A percentile compares a stretch with the other conserved stretches of the same genome.
These are phyloP conservation scores for Eragrostis curvula DNA, from an alignment of 176 grass and related monocot species.

Conservation along the genomic window DNA sequence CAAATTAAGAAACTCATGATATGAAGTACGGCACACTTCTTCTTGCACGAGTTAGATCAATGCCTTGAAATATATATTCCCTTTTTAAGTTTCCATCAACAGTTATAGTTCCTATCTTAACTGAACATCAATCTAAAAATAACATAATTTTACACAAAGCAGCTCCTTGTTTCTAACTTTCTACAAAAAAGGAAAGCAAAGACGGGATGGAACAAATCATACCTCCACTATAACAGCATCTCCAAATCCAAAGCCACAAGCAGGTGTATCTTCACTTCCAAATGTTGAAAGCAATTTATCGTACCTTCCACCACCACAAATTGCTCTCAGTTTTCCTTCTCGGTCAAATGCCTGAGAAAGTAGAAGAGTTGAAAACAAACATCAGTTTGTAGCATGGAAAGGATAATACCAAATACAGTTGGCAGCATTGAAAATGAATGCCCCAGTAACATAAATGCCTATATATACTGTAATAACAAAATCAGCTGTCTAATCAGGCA, in stretches of 20 bases:
- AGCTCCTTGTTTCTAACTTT: not conserved
- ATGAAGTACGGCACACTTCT: not conserved
- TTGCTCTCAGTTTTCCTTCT: slow-evolving; percentile 75
- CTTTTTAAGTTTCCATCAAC: not conserved
- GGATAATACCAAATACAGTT: not conserved
- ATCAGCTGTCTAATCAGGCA: not conserved
- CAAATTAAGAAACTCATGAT: not conserved
- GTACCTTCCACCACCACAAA: slow-evolving; percentile 90
- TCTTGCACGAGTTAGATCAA: not conserved
- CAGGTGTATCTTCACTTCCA: slow-evolving; percentile 87
- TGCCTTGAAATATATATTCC: not conserved
- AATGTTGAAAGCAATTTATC: slow-evolving; percentile 89
- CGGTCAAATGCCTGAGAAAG: slow-evolving; percentile 78
- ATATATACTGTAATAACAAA: not conserved
- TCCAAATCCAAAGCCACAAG: slow-evolving; percentile 98
- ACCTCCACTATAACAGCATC: slow-evolving; percentile 97
- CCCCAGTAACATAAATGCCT: not conserved
- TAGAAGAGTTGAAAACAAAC: not conserved
- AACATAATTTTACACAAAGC: not conserved
- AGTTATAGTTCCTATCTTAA: not conserved
- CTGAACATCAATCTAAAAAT: not conserved
- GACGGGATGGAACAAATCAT: slow-evolving; percentile 40
- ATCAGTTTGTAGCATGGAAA: not conserved
- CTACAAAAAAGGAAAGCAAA: slow-evolving; percentile 14
- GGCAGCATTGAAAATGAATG: not conserved